Evolutionary conservation across 2,329 filamentous ascomycete genomes (phyloP).

Genomic region (Hypoxylon sp.): DNA sequence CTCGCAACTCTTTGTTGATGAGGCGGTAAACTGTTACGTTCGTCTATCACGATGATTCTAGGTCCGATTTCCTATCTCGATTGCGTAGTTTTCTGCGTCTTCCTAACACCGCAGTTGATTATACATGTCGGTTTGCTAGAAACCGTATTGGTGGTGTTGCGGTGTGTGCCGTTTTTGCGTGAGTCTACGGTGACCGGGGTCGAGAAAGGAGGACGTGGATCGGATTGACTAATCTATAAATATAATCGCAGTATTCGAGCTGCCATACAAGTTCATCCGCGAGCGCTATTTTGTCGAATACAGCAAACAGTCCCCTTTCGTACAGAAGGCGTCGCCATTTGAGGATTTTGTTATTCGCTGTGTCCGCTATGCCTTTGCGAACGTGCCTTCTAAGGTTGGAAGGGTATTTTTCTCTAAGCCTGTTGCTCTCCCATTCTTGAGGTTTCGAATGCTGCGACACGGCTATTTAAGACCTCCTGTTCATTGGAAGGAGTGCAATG

Average conservation of each 20-base stretch:
- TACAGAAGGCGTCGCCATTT: conserved; percentile 74
- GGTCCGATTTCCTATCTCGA: conserved; percentile 78
- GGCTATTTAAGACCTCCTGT: conserved; percentile 70
- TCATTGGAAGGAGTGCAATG: conserved; percentile 65
- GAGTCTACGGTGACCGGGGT: conserved; percentile 40
- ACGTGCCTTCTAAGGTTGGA: conserved; percentile 72
- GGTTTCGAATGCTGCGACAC: conserved; percentile 78
- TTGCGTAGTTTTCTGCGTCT: conserved; percentile 75
- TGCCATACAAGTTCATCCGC: conserved; percentile 66
- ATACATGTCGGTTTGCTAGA: conserved; percentile 70
- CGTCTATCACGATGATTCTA: conserved; percentile 69
- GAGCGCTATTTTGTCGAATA: conserved; percentile 62
- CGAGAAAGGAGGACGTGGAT: background rate
- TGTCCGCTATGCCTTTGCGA: conserved; percentile 79
- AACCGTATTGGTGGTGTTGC: conserved; percentile 65
- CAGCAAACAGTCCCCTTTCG: conserved; percentile 65
- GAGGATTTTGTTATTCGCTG: conserved; percentile 81
- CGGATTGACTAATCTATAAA: conserved; percentile 8
- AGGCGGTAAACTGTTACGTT: background rate
- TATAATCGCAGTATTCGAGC: conserved; percentile 57
- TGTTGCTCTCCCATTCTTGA: conserved; percentile 77
- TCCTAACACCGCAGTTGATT: conserved; percentile 76
- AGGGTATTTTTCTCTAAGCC: conserved; percentile 80
- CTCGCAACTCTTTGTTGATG: background rate
- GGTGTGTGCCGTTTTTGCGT: conserved; percentile 76